A percentile compares a stretch with the other conserved stretches of the same genome.
phyloP scores from a whole-genome alignment of 768 basidiomycete species.

The Amanita rubescens region DNA sequence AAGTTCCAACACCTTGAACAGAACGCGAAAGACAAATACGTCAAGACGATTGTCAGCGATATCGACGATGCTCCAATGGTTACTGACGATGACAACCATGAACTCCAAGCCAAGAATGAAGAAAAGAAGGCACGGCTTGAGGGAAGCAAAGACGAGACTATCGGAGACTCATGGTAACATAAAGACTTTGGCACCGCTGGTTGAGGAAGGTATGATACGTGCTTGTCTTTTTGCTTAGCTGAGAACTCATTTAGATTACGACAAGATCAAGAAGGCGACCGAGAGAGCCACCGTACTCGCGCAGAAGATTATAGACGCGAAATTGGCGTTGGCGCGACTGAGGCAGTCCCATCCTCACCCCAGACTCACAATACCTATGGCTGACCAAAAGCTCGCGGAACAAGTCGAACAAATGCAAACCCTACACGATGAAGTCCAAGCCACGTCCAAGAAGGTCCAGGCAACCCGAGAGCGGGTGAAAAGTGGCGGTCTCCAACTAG shows the following conservation, averaged over 20 bases:
- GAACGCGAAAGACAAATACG: conserved; percentile 84
- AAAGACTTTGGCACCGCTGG: conserved; percentile 52
- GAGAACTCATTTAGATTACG: conserved; percentile 40
- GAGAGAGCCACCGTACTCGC: conserved; percentile 52
- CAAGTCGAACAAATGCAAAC: conserved; percentile 78
- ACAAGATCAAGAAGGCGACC: conserved; percentile 43
- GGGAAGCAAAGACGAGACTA: conserved; percentile 55
- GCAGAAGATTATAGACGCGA: conserved; percentile 76
- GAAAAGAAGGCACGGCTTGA: conserved; percentile 65
- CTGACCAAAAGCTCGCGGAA: conserved; percentile 63
- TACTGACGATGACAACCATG: conserved; percentile 73
- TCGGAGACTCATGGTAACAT: conserved; percentile 58
- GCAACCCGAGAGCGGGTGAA: conserved; percentile 58
- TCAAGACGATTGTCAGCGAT: conserved; percentile 81
- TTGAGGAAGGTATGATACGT: conserved; percentile 49
- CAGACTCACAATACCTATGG: conserved; percentile 68
- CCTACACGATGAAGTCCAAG: conserved; percentile 59
- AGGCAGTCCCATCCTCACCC: conserved; percentile 77
- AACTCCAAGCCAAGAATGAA: conserved; percentile 50
- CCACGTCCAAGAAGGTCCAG: conserved; percentile 41
- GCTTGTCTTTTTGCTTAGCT: background rate
- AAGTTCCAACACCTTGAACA: conserved; percentile 90
- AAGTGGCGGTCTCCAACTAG: conserved; percentile 43
- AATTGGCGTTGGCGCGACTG: conserved; percentile 71
- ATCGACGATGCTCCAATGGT: conserved; percentile 77